phyloP scores from a whole-genome alignment of 2,329 filamentous ascomycete species.

The Aspergillus fructus region DNA sequence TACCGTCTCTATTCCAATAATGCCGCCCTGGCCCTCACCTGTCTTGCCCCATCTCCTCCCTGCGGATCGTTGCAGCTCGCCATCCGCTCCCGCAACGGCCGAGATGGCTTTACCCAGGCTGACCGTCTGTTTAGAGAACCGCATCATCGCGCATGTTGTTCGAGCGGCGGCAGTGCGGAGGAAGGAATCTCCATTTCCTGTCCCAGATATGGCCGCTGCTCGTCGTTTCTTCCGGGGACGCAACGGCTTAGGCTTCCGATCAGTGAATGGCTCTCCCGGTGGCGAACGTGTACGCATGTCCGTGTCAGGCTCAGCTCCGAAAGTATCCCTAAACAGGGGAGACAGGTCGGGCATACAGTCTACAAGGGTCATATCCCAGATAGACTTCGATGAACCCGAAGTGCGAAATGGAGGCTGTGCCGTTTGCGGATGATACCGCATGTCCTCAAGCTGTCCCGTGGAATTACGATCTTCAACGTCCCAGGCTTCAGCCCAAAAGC shows the following conservation, averaged over 20 bases:
- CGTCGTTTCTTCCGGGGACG: conserved; percentile 20
- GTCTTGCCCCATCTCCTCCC: conserved; percentile 70
- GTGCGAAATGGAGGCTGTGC: no score
- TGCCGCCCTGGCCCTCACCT: conserved; percentile 79
- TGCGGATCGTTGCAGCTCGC: conserved; percentile 73
- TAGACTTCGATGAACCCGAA: background rate
- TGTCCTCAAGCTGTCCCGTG: background rate
- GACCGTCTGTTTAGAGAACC: conserved; percentile 52
- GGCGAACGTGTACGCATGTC: background rate
- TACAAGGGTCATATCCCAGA: conserved; percentile 11
- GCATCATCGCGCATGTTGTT: conserved; percentile 70
- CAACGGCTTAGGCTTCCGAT: background rate
- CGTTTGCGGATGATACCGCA: background rate
- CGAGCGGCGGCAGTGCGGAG: conserved; percentile 69
- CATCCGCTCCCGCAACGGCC: conserved; percentile 67
- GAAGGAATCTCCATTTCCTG: conserved; percentile 88
- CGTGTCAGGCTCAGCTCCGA: background rate
- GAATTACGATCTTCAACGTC: conserved; percentile 27
- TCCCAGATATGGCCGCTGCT: conserved; percentile 67
- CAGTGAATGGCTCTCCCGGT: background rate
- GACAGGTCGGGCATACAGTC: conserved; percentile 1
- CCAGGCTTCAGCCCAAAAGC: conserved; percentile 91
- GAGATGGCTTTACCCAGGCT: conserved; percentile 60
- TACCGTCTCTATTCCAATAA: conserved; percentile 65
- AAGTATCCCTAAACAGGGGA: background rate